Conservation (phyloP, 768 basidiomycete genomes). For the Pisolithus sp. region DNA sequence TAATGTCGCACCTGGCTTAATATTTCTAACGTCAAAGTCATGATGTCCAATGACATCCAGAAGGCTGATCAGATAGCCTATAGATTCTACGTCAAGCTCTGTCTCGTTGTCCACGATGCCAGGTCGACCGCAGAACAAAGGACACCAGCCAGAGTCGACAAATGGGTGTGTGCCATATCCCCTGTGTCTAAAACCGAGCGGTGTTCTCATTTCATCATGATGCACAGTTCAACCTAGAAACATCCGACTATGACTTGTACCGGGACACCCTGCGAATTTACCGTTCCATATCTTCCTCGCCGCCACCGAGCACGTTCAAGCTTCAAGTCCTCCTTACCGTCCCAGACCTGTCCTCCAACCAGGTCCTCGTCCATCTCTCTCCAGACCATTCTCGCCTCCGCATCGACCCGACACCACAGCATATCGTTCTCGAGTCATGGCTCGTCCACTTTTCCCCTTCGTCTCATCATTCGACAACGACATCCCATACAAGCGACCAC, state of each 20-base stretch:
- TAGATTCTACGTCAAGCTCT: constrained; percentile 78
- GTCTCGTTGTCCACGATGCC: constrained; percentile 67
- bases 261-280: constrained; percentile 56
- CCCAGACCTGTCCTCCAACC: constrained; percentile 62
- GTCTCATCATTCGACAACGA: neutral
- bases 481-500: constrained; percentile 1
- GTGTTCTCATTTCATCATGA: neutral
- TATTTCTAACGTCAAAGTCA: constrained; percentile 11
- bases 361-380: constrained; percentile 63
- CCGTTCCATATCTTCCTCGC: constrained; percentile 45
- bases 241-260: constrained; percentile 64
- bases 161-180: constrained; percentile 59
- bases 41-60: constrained; percentile 48
- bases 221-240: constrained; percentile 74
- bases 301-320: constrained; percentile 42
- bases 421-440: constrained; percentile 72
- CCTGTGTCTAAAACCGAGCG: neutral
- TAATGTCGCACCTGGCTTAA: constrained; percentile 26
- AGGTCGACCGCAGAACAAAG: constrained; percentile 50
- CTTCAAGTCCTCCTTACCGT: constrained; percentile 66
- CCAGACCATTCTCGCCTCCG: constrained; percentile 55
- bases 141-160: constrained; percentile 53
- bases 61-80: constrained; percentile 86
- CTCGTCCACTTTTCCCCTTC: constrained; percentile 40
- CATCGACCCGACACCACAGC: constrained; percentile 61